A percentile compares a stretch with the other conserved stretches of the same genome.
Conservation (phyloP, 148 eudicot genomes). For the Chenopodium formosanum region DNA sequence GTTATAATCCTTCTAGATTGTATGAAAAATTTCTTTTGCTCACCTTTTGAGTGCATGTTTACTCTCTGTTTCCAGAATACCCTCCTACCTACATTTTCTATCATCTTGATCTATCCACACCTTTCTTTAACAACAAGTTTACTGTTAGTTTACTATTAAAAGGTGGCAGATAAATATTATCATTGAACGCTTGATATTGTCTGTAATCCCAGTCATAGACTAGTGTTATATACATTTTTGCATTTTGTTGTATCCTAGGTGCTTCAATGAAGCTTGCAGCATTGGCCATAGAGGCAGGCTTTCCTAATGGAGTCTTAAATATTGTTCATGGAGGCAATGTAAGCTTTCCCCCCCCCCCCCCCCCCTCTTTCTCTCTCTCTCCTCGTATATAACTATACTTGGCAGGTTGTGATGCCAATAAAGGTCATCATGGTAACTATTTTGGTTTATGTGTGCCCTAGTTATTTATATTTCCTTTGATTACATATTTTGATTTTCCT, state of each 20-base stretch:
- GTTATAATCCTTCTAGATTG: no score
- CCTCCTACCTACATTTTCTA: no score
- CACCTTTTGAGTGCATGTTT: no score
- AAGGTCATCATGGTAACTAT: not conserved
- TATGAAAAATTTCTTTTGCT: no score
- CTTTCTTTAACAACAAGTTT: no score
- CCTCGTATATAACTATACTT: not conserved
- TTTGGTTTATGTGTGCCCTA: not conserved
- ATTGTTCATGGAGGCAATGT: constrained; percentile 70
- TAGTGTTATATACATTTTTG: no score
- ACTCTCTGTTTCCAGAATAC: no score
- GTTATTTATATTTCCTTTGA: not conserved
- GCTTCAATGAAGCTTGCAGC: constrained; percentile 59
- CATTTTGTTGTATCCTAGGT: constrained; percentile 32
- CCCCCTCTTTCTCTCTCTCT: not conserved
- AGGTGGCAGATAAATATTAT: not conserved
- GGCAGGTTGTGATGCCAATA: constrained; percentile 2
- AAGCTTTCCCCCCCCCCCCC: constrained; percentile 18
- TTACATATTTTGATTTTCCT: not conserved
- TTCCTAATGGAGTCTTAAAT: constrained; percentile 75
- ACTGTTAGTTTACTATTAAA: not conserved
- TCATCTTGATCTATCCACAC: no score
- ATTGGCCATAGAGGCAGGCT: constrained; percentile 68
- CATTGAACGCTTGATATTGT: not conserved
- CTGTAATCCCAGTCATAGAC: no score